Conservation (phyloP, 805 yeast species). For the Lachancea lanzarotensis region DNA sequence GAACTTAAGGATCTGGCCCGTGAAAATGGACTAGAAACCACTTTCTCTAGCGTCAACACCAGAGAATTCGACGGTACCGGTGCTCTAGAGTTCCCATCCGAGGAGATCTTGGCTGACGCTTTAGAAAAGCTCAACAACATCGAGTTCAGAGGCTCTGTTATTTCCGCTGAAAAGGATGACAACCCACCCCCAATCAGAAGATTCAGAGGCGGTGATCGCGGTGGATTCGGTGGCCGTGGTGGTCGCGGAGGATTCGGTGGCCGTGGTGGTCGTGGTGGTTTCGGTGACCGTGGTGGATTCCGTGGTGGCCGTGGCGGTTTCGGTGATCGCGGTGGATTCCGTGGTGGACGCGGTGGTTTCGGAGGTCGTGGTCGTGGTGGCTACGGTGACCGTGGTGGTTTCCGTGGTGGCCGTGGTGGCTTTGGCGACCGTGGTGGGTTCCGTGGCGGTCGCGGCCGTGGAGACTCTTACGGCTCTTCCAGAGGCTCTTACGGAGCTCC, state of each 20-base stretch:
- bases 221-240: conserved; percentile 34
- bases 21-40: conserved; percentile 61
- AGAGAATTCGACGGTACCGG: conserved; percentile 43
- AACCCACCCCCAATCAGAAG: conserved; percentile 44
- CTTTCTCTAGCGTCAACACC: conserved; percentile 45
- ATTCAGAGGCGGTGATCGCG: conserved; percentile 43
- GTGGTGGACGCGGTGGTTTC: conserved; percentile 34
- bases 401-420: conserved; percentile 3
- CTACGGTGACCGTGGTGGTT: conserved; percentile 32
- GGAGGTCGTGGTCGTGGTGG: conserved; percentile 34
- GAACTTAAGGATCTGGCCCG: conserved; percentile 86
- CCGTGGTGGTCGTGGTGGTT: conserved; percentile 30
- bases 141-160: conserved; percentile 61
- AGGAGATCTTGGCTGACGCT: conserved; percentile 72
- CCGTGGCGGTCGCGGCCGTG: conserved; percentile 22
- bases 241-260: conserved; percentile 42
- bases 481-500: conserved; percentile 30
- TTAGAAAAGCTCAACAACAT: conserved; percentile 64
- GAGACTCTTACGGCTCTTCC: conserved; percentile 23
- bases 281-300: conserved; percentile 38
- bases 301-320: conserved; percentile 37
- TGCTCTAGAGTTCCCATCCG: conserved; percentile 45
- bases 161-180: conserved; percentile 73
- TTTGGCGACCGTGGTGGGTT: neutral
- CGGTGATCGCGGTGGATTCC: conserved; percentile 33